Base-by-base conservation (phyloP, 2,329 filamentous ascomycete species). In the Ambrosiella cleistominuta region DNA sequence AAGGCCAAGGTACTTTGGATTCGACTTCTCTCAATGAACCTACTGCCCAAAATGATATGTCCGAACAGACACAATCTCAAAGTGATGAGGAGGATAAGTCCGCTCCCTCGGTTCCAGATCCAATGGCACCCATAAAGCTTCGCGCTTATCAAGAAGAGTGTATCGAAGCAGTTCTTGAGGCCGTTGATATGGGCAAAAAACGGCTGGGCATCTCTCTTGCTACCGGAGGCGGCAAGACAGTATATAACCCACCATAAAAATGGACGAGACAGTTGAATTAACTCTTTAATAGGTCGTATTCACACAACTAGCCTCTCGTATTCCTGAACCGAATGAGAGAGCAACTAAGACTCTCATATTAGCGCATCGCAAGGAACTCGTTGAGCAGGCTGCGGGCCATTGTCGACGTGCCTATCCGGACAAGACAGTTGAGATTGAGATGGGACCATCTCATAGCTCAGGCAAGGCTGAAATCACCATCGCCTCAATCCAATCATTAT, bases 91-190 rank as follows among this genome's bases (percentile, higher is more conserved):
- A 15, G 15, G n/a, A 6, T 8, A 8, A 53, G 11, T n/a, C 13
- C 7, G 8, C 35, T 39, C 12, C 51, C 13, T 15, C 35, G 9
- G 42, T 53, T n/a, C n/a, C 44, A 27, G 27, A 27, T 27, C 27
- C 27, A 3, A 27, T 27, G 27, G 27, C 2, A 15, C 44, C n/a
- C 11, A 8, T 47, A 8, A 13, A 76, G 58, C 80, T 95, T 47
- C 85, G 89, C 63, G 75, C 85, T 64, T 96, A 95, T 66, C 90
- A 96, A 68, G 83, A 93, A 72, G 88, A 95, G 75, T 94, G 88
- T 66, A 94, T 96, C 61, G 80, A 86, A 65, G 82, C 88, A 0
- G 86, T 95, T 2, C 71, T 95, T 1, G 70, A 75, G 1, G 81
- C 88, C 58, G 68, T 95, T 0, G 68, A 78, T 2, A 70, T 79